Percentiles rank a stretch among this genome's conserved stretches.
phyloP scores from a whole-genome alignment of 2,329 filamentous ascomycete genomes.

The Fonsecaea multimorphosa region DNA sequence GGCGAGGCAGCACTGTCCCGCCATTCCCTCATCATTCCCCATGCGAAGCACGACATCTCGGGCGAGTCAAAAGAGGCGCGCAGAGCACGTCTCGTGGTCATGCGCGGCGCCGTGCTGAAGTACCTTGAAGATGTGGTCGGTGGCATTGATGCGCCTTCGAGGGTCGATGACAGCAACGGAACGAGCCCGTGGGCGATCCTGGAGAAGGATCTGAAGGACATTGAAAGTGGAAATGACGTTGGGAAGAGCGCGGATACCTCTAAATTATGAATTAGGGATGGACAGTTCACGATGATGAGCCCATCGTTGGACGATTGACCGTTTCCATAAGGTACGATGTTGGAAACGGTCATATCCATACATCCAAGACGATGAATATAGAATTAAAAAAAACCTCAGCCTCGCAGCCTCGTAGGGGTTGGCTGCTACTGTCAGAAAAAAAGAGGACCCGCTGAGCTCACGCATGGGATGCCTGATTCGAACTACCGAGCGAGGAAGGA shows the following conservation, averaged over 20 bases:
- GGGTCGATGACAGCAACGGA: neutral
- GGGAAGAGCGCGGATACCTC: neutral
- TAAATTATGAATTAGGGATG: neutral
- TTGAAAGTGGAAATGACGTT: neutral
- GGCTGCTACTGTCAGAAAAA: neutral
- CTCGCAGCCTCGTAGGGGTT: neutral
- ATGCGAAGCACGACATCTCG: constrained; percentile 36
- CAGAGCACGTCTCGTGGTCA: constrained; percentile 33
- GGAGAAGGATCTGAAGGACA: neutral
- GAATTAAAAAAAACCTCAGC: too few species aligned
- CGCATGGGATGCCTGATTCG: neutral
- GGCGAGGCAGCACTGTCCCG: constrained; percentile 15
- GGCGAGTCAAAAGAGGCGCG: constrained; percentile 29
- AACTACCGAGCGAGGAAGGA: too few species aligned
- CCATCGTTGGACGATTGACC: neutral
- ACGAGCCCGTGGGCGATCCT: neutral
- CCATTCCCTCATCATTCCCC: constrained; percentile 27
- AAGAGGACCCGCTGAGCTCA: neutral
- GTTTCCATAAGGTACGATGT: neutral
- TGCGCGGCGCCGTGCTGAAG: constrained; percentile 34
- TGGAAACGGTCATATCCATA: neutral
- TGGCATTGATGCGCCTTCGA: constrained; percentile 5
- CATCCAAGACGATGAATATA: too few species aligned
- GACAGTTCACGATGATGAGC: neutral
- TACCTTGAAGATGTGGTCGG: constrained; percentile 37